Conservation (phyloP, 192 early-diverging fungal species). For the Umbelopsis vinacea region DNA sequence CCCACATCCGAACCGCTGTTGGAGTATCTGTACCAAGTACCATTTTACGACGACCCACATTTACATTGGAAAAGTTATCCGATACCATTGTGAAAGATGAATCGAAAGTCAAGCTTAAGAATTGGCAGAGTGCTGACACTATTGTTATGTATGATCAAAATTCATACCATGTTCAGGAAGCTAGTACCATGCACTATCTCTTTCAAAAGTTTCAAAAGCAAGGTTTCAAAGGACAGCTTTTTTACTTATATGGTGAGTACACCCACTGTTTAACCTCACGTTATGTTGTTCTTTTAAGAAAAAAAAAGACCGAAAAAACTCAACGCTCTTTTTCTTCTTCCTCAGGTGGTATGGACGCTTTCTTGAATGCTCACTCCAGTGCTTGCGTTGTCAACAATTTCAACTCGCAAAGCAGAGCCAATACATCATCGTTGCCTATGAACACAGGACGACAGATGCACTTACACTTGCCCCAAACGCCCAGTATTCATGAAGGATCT, state of each 20-base stretch:
- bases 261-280: not conserved
- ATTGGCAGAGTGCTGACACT: conserved; percentile 59
- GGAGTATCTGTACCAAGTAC: conserved; percentile 76
- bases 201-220: conserved; percentile 64
- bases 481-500: not conserved
- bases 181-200: conserved; percentile 49
- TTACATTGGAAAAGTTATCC: conserved; percentile 66
- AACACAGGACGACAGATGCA: not conserved
- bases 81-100: conserved; percentile 58
- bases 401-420: not conserved
- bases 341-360: conserved; percentile 56
- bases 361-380: conserved; percentile 28
- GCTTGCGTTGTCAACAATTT: conserved; percentile 38
- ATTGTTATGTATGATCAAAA: conserved; percentile 74
- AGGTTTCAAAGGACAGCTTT: conserved; percentile 49
- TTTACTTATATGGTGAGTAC: conserved; percentile 50
- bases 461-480: not conserved
- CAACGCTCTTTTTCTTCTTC: not conserved
- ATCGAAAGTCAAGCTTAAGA: conserved; percentile 48
- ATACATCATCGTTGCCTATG: not conserved
- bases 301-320: not conserved
- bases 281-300: too few species aligned
- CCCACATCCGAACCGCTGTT: conserved; percentile 61
- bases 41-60: conserved; percentile 68
- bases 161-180: conserved; percentile 50